These are phyloP conservation scores for Flaveria ramosissima DNA, from an alignment of 129 eudicot genomes.

Conservation along the genomic window DNA sequence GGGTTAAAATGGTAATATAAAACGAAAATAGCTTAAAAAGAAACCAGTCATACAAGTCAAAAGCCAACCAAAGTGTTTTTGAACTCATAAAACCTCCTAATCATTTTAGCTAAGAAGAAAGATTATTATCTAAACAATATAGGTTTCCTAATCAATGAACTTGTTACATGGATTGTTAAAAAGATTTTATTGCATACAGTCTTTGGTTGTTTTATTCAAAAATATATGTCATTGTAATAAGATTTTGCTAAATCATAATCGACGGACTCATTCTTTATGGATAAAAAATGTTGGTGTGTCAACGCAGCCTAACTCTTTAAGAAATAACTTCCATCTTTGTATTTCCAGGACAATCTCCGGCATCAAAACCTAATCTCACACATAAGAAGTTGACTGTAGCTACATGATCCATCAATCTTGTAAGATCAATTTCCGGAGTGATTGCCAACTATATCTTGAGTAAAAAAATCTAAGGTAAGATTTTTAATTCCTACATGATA, in stretches of 20 bases:
- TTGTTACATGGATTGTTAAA: background rate
- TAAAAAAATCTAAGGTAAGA: background rate
- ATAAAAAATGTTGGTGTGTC: background rate
- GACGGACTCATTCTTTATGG: background rate
- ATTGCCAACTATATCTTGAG: constrained; percentile 17
- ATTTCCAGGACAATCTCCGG: constrained; percentile 37
- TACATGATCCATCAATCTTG: constrained; percentile 30
- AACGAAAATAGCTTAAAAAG: background rate
- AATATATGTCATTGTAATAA: no score
- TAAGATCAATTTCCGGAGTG: background rate
- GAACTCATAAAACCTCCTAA: background rate
- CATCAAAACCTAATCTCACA: constrained; percentile 40
- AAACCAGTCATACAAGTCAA: background rate
- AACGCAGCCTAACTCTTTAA: background rate
- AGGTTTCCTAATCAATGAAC: background rate
- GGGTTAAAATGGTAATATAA: background rate
- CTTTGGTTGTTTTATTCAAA: background rate
- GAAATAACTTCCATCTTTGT: background rate
- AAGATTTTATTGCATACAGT: background rate
- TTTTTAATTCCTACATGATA: background rate
- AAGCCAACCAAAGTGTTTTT: background rate
- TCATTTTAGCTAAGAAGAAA: background rate
- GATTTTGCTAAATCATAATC: background rate
- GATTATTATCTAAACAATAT: background rate
- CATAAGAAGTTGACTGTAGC: constrained; percentile 38